A percentile compares a stretch with the other conserved stretches of the same genome.
Conservation (phyloP, 345 rosid species). For the Hypericum androsaemum region DNA sequence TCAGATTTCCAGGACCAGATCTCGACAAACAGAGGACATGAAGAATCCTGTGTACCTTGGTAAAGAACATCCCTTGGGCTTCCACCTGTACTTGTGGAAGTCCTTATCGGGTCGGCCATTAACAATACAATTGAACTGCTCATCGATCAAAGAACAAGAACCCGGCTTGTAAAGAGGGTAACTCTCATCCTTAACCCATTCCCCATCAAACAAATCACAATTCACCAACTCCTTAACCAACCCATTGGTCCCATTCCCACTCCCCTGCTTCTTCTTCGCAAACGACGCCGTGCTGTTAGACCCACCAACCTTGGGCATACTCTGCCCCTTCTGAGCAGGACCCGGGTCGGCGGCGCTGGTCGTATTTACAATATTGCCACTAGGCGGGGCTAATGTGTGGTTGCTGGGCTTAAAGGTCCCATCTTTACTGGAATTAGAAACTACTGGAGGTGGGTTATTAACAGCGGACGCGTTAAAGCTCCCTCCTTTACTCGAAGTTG, state of each 20-base stretch:
- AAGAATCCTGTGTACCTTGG: slow-evolving; percentile 25
- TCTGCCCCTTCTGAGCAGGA: no score
- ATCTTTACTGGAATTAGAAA: slow-evolving; percentile 12
- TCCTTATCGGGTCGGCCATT: slow-evolving; percentile 36
- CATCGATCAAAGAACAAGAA: slow-evolving; percentile 37
- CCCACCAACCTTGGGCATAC: slow-evolving; percentile 38
- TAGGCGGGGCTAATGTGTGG: slow-evolving; percentile 13
- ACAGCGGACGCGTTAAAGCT: slow-evolving; percentile 1
- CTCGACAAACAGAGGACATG: background rate
- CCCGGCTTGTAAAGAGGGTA: slow-evolving; percentile 32
- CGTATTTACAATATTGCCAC: background rate
- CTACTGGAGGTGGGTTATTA: slow-evolving; percentile 4
- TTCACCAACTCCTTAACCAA: slow-evolving; percentile 11
- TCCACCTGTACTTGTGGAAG: slow-evolving; percentile 33
- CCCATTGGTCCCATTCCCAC: background rate
- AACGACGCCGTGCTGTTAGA: slow-evolving; percentile 10
- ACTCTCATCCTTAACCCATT: slow-evolving; percentile 33
- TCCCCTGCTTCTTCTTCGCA: background rate
- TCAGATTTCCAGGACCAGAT: background rate
- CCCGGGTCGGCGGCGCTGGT: background rate
- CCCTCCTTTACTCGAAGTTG: background rate
- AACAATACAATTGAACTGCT: slow-evolving; percentile 32
- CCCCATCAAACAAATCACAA: slow-evolving; percentile 36
- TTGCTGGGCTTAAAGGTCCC: slow-evolving; percentile 21
- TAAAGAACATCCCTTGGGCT: slow-evolving; percentile 30